Percentiles rank a stretch among this genome's conserved stretches.
Conservation (phyloP, 1,139 yeast species). For the Taphrina wiesneri region DNA sequence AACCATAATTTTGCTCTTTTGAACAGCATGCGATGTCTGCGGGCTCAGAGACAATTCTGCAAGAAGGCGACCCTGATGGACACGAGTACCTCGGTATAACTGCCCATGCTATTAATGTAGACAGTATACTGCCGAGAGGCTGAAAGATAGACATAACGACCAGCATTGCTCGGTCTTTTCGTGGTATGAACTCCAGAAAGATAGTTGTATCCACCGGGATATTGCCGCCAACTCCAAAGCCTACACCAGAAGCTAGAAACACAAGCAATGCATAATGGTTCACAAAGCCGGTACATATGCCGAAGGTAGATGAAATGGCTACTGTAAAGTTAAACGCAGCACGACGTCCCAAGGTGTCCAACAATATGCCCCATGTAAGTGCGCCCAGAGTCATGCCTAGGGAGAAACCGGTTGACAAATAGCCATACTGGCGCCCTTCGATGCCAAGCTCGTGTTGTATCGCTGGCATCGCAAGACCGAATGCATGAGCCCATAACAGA, state of each 20-base stretch:
- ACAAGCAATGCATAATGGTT: constrained; percentile 46
- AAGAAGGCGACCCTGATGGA: neutral
- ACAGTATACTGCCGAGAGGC: constrained; percentile 64
- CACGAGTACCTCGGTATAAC: constrained; percentile 9
- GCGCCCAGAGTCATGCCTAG: constrained; percentile 60
- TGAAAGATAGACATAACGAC: constrained; percentile 62
- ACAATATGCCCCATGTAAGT: constrained; percentile 59
- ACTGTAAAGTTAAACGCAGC: constrained; percentile 59
- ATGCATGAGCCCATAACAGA: constrained; percentile 27
- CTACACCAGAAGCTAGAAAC: constrained; percentile 48
- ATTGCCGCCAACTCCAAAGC: constrained; percentile 57
- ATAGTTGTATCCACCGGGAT: constrained; percentile 62
- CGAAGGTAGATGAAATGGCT: constrained; percentile 54
- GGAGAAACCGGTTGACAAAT: constrained; percentile 49
- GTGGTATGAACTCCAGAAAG: constrained; percentile 60
- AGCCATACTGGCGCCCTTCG: constrained; percentile 13
- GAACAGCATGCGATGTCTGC: neutral
- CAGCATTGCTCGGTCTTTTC: constrained; percentile 56
- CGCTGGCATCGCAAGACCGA: constrained; percentile 31
- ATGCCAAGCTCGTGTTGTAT: constrained; percentile 28
- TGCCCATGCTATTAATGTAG: constrained; percentile 60
- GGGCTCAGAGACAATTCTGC: neutral
- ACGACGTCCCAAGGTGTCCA: constrained; percentile 61
- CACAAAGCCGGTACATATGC: constrained; percentile 58
- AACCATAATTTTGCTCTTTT: neutral